Evolutionary conservation across 345 rosid genomes (phyloP).

Genomic region (Eucalyptus brandiana): DNA sequence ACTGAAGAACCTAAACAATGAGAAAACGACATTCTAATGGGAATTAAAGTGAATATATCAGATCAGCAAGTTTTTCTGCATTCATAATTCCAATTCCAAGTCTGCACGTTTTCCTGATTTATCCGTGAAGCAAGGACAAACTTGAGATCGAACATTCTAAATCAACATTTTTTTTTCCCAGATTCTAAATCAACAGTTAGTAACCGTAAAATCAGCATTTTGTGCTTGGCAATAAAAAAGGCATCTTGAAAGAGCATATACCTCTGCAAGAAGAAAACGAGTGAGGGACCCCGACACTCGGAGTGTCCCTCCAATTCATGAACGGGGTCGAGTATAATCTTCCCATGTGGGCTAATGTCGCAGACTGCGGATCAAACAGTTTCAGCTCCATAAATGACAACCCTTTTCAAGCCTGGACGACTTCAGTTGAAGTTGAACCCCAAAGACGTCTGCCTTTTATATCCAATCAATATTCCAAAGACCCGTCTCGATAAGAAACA

Average conservation of each 20-base stretch:
- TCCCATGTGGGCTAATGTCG: neutral
- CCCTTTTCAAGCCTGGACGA: neutral
- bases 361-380: neutral
- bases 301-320: neutral
- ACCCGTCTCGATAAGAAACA: neutral
- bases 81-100: neutral
- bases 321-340: neutral
- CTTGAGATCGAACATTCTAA: neutral
- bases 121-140: neutral
- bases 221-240: neutral
- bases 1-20: conserved; percentile 10
- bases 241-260: neutral
- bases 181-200: neutral
- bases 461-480: neutral
- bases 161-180: neutral
- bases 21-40: neutral
- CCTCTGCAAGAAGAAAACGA: neutral
- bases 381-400: neutral
- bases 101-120: neutral
- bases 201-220: neutral
- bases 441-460: neutral
- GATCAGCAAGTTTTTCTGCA: neutral
- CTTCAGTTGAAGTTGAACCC: neutral
- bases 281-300: neutral
- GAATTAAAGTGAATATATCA: neutral